Conservation (phyloP, 106 monocot genomes). For the Dendrobium huoshanense region DNA sequence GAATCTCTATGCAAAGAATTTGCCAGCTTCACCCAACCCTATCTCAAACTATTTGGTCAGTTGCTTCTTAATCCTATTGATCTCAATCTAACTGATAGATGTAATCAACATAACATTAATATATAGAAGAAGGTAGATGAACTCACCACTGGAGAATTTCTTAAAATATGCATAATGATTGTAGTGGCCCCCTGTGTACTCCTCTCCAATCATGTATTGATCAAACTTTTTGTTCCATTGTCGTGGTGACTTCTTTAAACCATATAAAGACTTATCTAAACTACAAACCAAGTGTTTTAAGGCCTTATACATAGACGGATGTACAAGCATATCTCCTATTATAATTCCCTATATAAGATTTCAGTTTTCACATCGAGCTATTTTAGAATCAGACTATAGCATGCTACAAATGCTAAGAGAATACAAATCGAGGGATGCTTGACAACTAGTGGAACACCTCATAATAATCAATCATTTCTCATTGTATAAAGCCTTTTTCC, state of each 20-base stretch:
- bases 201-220: not conserved
- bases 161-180: not conserved
- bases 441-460: not conserved
- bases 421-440: not conserved
- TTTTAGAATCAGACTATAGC: not conserved
- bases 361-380: not conserved
- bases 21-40: not conserved
- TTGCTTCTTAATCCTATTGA: not conserved
- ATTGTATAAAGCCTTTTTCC: not conserved
- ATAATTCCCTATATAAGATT: not conserved
- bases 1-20: not conserved
- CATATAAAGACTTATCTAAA: not conserved
- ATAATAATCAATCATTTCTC: not conserved
- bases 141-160: not conserved
- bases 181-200: not conserved
- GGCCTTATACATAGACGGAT: not conserved
- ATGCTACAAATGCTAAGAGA: not conserved
- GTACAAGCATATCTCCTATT: not conserved
- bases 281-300: not conserved
- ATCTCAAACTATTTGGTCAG: not conserved
- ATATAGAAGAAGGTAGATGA: not conserved
- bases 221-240: not conserved
- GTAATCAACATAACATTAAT: not conserved
- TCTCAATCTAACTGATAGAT: not conserved
- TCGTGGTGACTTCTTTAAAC: not conserved